A percentile compares a stretch with the other conserved stretches of the same genome.
Conservation (phyloP, 139 green algal species). For the Zygnema circumcarinatum region DNA sequence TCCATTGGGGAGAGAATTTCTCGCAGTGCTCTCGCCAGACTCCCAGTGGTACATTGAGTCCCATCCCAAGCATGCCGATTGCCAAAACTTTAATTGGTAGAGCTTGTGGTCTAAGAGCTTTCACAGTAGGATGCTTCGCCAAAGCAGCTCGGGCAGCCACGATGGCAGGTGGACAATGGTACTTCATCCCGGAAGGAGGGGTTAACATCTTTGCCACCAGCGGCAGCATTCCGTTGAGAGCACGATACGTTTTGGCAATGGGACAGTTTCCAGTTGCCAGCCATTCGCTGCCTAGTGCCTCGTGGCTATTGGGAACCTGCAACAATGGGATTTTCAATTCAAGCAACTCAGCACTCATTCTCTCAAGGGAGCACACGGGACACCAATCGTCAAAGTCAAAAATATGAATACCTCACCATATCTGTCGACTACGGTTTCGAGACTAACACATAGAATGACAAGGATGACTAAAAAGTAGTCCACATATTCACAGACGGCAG, state of each 20-base stretch:
- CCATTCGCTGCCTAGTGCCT: slow-evolving; percentile 48
- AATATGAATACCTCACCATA: neutral
- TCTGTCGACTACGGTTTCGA: neutral
- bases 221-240: slow-evolving; percentile 14
- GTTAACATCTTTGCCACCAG: slow-evolving; percentile 19
- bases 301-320: slow-evolving; percentile 5
- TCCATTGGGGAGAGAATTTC: slow-evolving; percentile 88
- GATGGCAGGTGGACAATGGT: slow-evolving; percentile 78
- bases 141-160: slow-evolving; percentile 76
- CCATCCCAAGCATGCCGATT: slow-evolving; percentile 67
- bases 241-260: slow-evolving; percentile 48
- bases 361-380: neutral
- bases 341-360: neutral
- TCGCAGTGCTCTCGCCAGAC: slow-evolving; percentile 78
- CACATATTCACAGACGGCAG: too few relatives aligned
- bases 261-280: slow-evolving; percentile 49
- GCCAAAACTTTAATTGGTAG: slow-evolving; percentile 42
- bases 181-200: slow-evolving; percentile 52
- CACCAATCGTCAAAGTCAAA: neutral
- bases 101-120: slow-evolving; percentile 74
- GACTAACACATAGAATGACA: too few relatives aligned
- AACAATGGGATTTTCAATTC: too few relatives aligned
- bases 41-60: slow-evolving; percentile 83
- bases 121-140: slow-evolving; percentile 70
- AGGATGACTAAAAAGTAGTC: too few relatives aligned